Base-by-base conservation (phyloP, 1,284 basidiomycete genomes). In the Marasmius sp. region DNA sequence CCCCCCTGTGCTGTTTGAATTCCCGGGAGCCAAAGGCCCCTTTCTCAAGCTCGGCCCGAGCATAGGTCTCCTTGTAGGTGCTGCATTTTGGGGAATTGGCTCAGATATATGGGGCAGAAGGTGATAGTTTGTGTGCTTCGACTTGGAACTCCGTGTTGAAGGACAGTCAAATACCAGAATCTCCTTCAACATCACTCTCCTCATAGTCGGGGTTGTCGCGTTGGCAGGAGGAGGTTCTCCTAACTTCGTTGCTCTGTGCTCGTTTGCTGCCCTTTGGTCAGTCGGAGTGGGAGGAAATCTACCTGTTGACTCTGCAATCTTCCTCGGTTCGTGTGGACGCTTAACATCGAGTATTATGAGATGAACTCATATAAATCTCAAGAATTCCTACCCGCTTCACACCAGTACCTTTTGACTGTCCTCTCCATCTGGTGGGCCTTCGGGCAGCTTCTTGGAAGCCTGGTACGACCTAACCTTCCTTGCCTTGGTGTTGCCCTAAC, bases 381-480 rank as follows among this genome's bases (percentile, higher is more conserved):
- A 85, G 88, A 90, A 67, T 88, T 88, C 59, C 70, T 89, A 0
- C 89, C 89, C 0, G 83, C 80, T 9, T 82, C 83, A 16, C 87
- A 89, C 66, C 89, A 90, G 63, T 90, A 87, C 65, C 79, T 90
- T 9, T 74, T 91, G 18, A 89, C 89, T 0, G 74, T 89, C 20
- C 77, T 91, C 6, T 87, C 87, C 0, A 84, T 89, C 22, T 91
- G 85, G 86, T 91, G 88, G 88, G 81, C 82, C 4, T 79, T 90
- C 66, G 85, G 90, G 61, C 81, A 87, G 73, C 77, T 92, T 45
- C 65, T 91, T 56, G 81, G 82, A 48, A 83, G 85, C 75, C 71
- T 91, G 68, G 81, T 47, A 20, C 9, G 45, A 18, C 2, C 45
- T 47, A 47, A 18, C 9, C n/a, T 11, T 47, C 14, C 16, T n/a